Conservation (phyloP, 2,329 filamentous ascomycete species). For the Rhexocercosporidium sp. region DNA sequence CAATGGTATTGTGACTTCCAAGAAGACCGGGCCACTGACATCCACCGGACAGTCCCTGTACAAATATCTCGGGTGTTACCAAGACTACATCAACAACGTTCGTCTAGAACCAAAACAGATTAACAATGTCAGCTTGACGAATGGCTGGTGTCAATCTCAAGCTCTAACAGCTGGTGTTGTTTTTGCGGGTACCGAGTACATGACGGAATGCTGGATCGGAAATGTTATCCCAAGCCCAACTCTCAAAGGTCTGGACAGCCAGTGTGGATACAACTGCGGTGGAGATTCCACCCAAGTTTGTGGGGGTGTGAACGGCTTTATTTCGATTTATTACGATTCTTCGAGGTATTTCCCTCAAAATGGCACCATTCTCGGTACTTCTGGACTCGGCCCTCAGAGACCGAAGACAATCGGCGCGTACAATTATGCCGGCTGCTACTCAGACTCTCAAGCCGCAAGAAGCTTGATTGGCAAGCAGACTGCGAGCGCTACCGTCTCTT, state of each 20-base stretch:
- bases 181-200: slow-evolving; percentile 24
- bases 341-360: slow-evolving; percentile 22
- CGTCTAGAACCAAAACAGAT: slow-evolving; percentile 19
- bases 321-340: slow-evolving; percentile 25
- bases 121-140: slow-evolving; percentile 17
- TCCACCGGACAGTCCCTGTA: slow-evolving; percentile 8
- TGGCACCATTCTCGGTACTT: slow-evolving; percentile 15
- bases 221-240: slow-evolving; percentile 15
- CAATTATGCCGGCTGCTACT: slow-evolving; percentile 23
- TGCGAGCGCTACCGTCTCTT: slow-evolving; percentile 23
- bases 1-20: slow-evolving; percentile 13
- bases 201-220: slow-evolving; percentile 24
- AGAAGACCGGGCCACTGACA: slow-evolving; percentile 13
- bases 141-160: slow-evolving; percentile 24
- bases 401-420: slow-evolving; percentile 20
- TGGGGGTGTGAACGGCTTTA: slow-evolving; percentile 22
- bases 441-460: slow-evolving; percentile 3
- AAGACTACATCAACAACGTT: slow-evolving; percentile 20
- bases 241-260: slow-evolving; percentile 10
- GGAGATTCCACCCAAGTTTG: slow-evolving; percentile 18
- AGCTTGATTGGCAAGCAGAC: slow-evolving; percentile 15
- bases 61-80: slow-evolving; percentile 25
- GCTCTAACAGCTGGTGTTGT: slow-evolving; percentile 3
- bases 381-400: slow-evolving; percentile 15
- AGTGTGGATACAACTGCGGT: slow-evolving; percentile 18